A percentile compares a stretch with the other conserved stretches of the same genome.
Evolutionary conservation across 805 yeast species (phyloP).

Genomic region (Candida nonsorbophila): DNA sequence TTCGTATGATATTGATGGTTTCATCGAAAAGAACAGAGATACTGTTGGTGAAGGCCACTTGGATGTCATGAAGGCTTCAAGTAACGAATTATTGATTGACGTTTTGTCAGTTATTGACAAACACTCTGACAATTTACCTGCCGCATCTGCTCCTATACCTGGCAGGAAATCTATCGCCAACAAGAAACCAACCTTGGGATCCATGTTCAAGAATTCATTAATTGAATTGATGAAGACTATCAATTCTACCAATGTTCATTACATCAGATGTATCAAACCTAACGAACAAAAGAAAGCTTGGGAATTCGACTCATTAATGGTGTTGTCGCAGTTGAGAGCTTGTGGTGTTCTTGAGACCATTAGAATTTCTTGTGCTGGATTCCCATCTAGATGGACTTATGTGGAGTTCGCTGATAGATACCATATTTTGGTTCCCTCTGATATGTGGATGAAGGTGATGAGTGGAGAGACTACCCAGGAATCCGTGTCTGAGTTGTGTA

Average conservation of each 20-base stretch:
- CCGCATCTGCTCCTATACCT: conserved; percentile 28
- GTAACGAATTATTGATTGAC: conserved; percentile 59
- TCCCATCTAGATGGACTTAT: conserved; percentile 94
- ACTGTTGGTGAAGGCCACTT: conserved; percentile 95
- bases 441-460: conserved; percentile 59
- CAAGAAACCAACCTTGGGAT: conserved; percentile 90
- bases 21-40: conserved; percentile 94
- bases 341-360: conserved; percentile 98
- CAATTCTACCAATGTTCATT: conserved; percentile 91
- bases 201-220: conserved; percentile 87
- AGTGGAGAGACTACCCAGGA: conserved; percentile 46
- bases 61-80: conserved; percentile 70
- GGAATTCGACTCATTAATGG: conserved; percentile 95
- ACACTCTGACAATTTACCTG: conserved; percentile 43
- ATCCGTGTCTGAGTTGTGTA: conserved; percentile 60
- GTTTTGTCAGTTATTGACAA: conserved; percentile 63
- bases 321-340: conserved; percentile 88
- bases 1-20: conserved; percentile 86
- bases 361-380: conserved; percentile 94
- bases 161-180: conserved; percentile 33
- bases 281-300: conserved; percentile 92
- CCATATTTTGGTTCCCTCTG: conserved; percentile 73
- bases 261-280: conserved; percentile 95
- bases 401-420: conserved; percentile 89
- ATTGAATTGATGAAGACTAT: conserved; percentile 91